These are phyloP conservation scores for Rubus idaeus DNA, from an alignment of 306 rosid species.

Conservation along the genomic window DNA sequence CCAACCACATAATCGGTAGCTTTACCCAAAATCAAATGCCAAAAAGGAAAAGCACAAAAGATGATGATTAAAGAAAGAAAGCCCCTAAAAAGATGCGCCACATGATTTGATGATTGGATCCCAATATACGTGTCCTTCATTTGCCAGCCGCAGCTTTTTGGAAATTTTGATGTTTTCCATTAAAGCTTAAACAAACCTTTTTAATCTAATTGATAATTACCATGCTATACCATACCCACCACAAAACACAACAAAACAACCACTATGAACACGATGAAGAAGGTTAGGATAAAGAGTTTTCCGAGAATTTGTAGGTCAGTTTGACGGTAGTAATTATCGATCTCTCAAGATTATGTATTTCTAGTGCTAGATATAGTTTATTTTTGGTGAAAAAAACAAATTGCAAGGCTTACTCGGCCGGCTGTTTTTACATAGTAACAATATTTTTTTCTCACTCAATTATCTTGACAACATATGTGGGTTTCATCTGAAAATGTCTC, in stretches of 20 bases:
- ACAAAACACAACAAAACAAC: background rate
- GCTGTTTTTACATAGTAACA: no score
- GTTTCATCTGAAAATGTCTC: no score
- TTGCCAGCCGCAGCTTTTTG: slow-evolving; percentile 36
- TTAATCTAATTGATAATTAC: background rate
- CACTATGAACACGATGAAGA: no score
- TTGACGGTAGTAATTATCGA: no score
- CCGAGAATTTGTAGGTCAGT: no score
- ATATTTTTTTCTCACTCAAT: no score
- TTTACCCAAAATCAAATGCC: slow-evolving; percentile 38
- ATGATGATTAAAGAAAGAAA: slow-evolving; percentile 29
- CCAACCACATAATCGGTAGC: slow-evolving; percentile 9
- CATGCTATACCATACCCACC: background rate
- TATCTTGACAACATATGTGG: no score
- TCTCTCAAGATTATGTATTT: no score
- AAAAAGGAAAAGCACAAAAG: slow-evolving; percentile 36
- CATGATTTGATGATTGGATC: slow-evolving; percentile 58
- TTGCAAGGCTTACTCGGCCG: no score
- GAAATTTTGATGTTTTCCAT: background rate
- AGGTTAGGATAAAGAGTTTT: no score
- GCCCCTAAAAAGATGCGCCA: slow-evolving; percentile 43
- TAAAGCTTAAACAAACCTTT: background rate
- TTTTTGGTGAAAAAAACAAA: no score
- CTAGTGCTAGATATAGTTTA: no score
- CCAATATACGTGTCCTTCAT: slow-evolving; percentile 28